A percentile compares a stretch with the other conserved stretches of the same genome.
Conservation (phyloP, 345 rosid genomes). For the Rhizophora apiculata region DNA sequence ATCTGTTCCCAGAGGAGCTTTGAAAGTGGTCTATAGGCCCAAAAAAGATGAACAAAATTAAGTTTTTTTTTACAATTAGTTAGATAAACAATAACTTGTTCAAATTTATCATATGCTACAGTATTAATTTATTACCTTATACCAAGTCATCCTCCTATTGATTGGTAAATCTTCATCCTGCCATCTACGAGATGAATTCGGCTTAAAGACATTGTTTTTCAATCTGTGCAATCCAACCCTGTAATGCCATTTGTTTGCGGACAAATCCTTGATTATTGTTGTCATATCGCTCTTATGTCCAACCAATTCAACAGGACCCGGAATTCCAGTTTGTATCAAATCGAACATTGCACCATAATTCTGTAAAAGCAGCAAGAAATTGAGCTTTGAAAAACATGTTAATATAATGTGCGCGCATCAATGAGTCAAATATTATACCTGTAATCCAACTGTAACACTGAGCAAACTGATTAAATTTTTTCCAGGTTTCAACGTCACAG, state of each 20-base stretch:
- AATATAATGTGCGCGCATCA: neutral
- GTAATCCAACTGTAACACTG: conserved; percentile 20
- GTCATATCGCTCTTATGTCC: conserved; percentile 13
- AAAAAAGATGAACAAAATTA: too few species aligned
- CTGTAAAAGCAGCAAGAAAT: neutral
- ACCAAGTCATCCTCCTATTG: conserved; percentile 16
- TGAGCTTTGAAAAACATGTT: too few species aligned
- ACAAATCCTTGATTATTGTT: conserved; percentile 16
- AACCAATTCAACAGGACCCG: conserved; percentile 14
- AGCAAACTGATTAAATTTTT: conserved; percentile 17
- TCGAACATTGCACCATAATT: conserved; percentile 17
- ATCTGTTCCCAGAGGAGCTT: conserved; percentile 13
- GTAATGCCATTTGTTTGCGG: conserved; percentile 7
- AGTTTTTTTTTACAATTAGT: too few species aligned
- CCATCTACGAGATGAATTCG: neutral
- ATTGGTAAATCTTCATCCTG: neutral
- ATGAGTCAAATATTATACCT: conserved; percentile 2
- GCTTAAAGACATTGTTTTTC: neutral
- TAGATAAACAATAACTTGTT: neutral
- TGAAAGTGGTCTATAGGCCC: conserved; percentile 10
- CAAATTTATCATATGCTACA: neutral
- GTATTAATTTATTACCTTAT: conserved; percentile 8
- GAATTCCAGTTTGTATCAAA: conserved; percentile 1
- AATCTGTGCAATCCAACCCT: conserved; percentile 7
- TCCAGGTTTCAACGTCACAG: conserved; percentile 8